Percentiles rank a stretch among this genome's conserved stretches.
phyloP scores from a whole-genome alignment of 345 rosid species.

The Dovyalis caffra region DNA sequence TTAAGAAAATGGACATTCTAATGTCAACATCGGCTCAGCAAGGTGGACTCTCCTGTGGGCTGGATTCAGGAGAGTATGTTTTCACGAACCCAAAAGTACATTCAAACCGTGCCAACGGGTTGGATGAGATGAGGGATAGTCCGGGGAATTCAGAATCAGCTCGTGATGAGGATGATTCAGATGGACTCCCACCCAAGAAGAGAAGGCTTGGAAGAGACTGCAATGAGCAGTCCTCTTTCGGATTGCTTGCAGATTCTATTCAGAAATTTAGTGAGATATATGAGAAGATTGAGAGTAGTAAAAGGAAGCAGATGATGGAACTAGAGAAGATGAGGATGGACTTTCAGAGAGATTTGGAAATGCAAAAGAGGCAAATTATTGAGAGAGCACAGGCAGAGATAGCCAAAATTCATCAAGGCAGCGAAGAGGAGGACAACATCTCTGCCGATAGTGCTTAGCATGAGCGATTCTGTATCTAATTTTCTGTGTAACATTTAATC shows the following conservation, averaged over 20 bases:
- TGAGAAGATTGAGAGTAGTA: constrained; percentile 86
- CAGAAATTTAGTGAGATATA: constrained; percentile 76
- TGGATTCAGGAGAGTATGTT: constrained; percentile 85
- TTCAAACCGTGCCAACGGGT: constrained; percentile 66
- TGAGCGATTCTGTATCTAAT: constrained; percentile 20
- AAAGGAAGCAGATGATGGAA: constrained; percentile 81
- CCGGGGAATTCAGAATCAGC: constrained; percentile 69
- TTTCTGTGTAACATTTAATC: constrained; percentile 12
- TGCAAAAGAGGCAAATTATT: constrained; percentile 82
- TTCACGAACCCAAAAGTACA: constrained; percentile 64
- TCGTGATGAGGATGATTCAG: constrained; percentile 59
- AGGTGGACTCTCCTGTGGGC: constrained; percentile 78
- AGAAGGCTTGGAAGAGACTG: constrained; percentile 55
- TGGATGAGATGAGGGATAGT: constrained; percentile 91
- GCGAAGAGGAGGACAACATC: constrained; percentile 49
- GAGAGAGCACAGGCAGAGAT: constrained; percentile 82
- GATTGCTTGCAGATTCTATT: constrained; percentile 80
- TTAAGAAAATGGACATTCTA: constrained; percentile 78
- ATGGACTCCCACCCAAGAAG: constrained; percentile 74
- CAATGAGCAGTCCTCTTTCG: constrained; percentile 56
- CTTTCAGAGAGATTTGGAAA: constrained; percentile 82
- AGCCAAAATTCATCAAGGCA: constrained; percentile 54
- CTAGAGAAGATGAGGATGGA: constrained; percentile 95
- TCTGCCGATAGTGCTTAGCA: constrained; percentile 69
- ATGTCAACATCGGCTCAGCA: constrained; percentile 68